Evolutionary conservation across 2,329 filamentous ascomycete genomes (phyloP), one percentile per base, ranked within the genome.

Genomic region (Sclerotinia spermophila): DNA sequence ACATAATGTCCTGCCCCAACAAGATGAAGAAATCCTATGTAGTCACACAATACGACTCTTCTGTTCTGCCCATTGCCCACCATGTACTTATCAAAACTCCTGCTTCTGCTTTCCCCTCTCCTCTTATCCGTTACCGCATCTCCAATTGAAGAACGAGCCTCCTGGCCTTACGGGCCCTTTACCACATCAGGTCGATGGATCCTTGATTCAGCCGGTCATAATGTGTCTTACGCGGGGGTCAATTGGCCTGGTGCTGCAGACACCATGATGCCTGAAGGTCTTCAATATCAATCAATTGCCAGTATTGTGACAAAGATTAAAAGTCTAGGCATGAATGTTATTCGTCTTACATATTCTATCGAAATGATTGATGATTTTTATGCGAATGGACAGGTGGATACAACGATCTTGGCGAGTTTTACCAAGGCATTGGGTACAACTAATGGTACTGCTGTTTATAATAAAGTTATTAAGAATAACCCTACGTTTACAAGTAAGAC

Each of bases 161-260:
- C 55, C 24, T 71, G 64, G 65, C 71, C 64, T n/a, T 66, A 65
- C 11, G 42, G 48, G 3, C 71, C 71, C 3, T 55, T 72, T 13
- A 68, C 64, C 10, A 64, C 64, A 24, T 44, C 56, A 21, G 73
- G 70, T 11, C 67, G 73, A 44, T 74, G 73, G 73, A 75, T 75
- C 38, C 48, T 73, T 8, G 73, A 75, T 69, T 61, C 73, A 8
- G 68, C 71, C 2, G 82, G 82, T 55, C 78, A 82, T 5, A 81
- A 80, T 44, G 78, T 87, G 51, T 83, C 81, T 19, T 84, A 85
- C 69, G 86, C 84, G 5, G 87, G 87, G 0, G 83, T 83, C 19
- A 90, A 90, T 74, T 90, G 87, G 88, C 86, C 87, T 0, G 88
- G 87, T 0, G 84, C 86, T 24, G 84, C 83, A 59, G 87, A 89